Base-by-base conservation (phyloP, 305 asterid genomes). In the Plantago coronopus region DNA sequence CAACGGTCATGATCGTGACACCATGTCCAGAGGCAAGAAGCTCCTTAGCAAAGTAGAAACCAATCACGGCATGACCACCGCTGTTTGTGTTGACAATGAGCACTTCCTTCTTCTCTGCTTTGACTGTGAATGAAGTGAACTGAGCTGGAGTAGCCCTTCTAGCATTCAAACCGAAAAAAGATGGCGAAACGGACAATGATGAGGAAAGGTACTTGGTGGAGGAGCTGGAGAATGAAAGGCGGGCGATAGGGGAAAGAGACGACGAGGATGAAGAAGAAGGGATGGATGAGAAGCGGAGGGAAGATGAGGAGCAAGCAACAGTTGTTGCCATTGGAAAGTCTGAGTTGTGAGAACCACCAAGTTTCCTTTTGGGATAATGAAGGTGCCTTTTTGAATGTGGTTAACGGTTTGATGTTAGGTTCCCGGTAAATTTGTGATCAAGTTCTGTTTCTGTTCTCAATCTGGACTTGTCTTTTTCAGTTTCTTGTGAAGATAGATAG, bases 31-130 rank as follows among this genome's bases (percentile, higher is more conserved):
- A 69, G 66, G 83, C 78, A 22, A 88, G 81, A 68, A 91, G 95
- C 3, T 91, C 86, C 78, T 91, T 91, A 1, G 96, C 95, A 6
- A 91, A 86, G 77, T 88, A 84, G 77, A 88, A 91, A 7, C 96
- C 98, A 45, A 91, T 84, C 72, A 91, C 82, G 3, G 98, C 96
- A 69, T 91, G 98, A 44, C 86, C 98, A 5, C 98, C 98, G n/a
- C 95, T 86, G 74, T 86, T 78, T 9, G 98, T 84, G 68, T 91
- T 91, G 54, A 88, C 89, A 40, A 91, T 83, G 58, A 88, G 90
- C 67, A 88, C 95, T 50, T 73, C 86, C 77, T 84, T 88, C 84
- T 88, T 91, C 85, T 84, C 89, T 48, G 85, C 91, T 65, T 65
- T 78, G 64, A 91, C 81, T 0, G 69, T 69, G 79, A 84, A 75